These are phyloP conservation scores for Backusella psychrophila DNA, from an alignment of 192 early-diverging fungal genomes.

Conservation along the genomic window DNA sequence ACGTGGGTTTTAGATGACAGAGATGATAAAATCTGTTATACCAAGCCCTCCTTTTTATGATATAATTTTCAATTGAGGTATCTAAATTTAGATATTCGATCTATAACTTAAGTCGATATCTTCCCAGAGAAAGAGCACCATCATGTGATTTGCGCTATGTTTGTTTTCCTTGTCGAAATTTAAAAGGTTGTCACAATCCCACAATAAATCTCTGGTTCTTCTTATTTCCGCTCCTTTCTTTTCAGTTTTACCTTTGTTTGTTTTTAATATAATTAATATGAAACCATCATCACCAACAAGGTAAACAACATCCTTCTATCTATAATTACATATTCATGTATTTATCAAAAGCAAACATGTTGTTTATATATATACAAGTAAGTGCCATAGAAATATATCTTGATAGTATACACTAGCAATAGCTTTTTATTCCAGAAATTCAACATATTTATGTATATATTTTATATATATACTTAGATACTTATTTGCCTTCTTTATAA, in stretches of 20 bases:
- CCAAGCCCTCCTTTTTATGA: background rate
- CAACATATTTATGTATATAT: background rate
- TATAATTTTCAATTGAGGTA: background rate
- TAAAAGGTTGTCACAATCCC: background rate
- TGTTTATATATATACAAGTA: background rate
- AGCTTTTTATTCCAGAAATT: background rate
- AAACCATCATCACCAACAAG: background rate
- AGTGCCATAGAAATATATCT: background rate
- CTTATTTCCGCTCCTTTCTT: slow-evolving; percentile 7
- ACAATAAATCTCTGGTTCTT: background rate
- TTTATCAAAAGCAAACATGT: background rate
- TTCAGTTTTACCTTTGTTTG: background rate
- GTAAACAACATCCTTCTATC: background rate
- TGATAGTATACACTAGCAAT: background rate
- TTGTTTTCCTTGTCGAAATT: background rate
- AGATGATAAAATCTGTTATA: background rate
- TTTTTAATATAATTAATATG: background rate
- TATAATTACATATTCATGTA: slow-evolving; percentile 3
- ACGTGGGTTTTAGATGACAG: slow-evolving; percentile 1
- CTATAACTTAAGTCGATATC: background rate
- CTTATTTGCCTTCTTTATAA: background rate
- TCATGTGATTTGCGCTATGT: slow-evolving; percentile 6
- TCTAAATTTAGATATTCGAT: background rate
- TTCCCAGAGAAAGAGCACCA: background rate
- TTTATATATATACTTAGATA: background rate